Base-by-base conservation (phyloP, 176 grass and related monocot species). In the Tuctoria greenei region DNA sequence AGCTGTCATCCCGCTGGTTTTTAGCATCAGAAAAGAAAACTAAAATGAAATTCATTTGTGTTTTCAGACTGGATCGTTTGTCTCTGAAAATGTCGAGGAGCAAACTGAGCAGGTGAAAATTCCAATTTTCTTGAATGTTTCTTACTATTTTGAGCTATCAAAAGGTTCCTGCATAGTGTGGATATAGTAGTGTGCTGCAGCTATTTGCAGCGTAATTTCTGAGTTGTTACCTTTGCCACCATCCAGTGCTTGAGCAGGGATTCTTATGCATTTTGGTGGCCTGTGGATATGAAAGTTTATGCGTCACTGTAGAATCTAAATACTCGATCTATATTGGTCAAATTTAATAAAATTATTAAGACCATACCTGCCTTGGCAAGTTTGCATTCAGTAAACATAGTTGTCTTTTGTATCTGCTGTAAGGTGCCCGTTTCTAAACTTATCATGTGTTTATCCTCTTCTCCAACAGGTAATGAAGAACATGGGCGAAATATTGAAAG, bases 401-500 rank as follows among this genome's bases (percentile, higher is more conserved):
- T 10, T 0, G 0, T 15, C 3, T 51, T 20, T 8, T 65, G 3
- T 80, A 73, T 61, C 18, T 23, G 8, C 25, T 87, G 34, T 16
- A 61, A 61, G 20, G 18, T 56, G 27, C 45, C 68, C 12, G 18
- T 57, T 51, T 64, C 67, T 56, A 18, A 79, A 13, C 63, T 65
- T 55, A 1, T 31, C 31, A 31, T 31, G 31, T 3, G 31, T 31
- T 31, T 31, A 8, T 66, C 39, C 11, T 35, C 14, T 67, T 59
- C 28, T 67, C 14, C 7, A 64, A 41, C 71, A 99, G 95, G 74
- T 95, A 63, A 80, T 99, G 72, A 99, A 95, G 78, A 99, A 99
- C 78, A 99, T 99, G 72, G 95, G 91, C 0, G 95, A 92, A 84
- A 92, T 99, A 86, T 47, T 99, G 68, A 92, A 92, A 81, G 89